Conservation (phyloP, 164 flowering plant species). For the Liquidambar formosana region DNA sequence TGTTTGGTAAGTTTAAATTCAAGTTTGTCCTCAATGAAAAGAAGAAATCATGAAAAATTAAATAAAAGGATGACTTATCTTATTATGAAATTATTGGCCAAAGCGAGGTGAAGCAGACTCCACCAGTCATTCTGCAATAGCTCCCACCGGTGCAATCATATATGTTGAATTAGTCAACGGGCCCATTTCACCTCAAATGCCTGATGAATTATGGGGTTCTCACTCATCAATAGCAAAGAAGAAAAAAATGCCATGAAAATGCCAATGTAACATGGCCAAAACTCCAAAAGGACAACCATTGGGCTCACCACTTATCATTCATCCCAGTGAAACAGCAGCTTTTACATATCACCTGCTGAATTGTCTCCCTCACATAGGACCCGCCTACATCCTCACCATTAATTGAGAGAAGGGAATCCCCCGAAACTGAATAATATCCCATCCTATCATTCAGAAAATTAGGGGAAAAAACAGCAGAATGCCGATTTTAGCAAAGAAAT, state of each 20-base stretch:
- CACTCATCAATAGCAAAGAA: background rate
- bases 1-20: too few relatives aligned
- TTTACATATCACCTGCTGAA: background rate
- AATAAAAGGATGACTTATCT: background rate
- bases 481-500: too few relatives aligned
- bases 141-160: background rate
- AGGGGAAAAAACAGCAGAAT: too few relatives aligned
- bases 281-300: background rate
- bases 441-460: too few relatives aligned
- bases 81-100: background rate
- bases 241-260: background rate
- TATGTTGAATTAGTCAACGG: background rate
- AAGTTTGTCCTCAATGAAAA: background rate
- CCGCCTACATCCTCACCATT: background rate
- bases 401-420: background rate
- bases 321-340: background rate
- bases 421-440: too few relatives aligned
- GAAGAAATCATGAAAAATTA: background rate
- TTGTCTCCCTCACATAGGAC: background rate
- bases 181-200: background rate
- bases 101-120: background rate
- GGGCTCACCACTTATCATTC: background rate
- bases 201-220: too few relatives aligned
- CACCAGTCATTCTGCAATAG: background rate
- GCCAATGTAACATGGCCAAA: background rate